Percentiles rank a stretch among this genome's conserved stretches.
Evolutionary conservation across 2,329 filamentous ascomycete genomes (phyloP).

Genomic region (Botrytis deweyae): DNA sequence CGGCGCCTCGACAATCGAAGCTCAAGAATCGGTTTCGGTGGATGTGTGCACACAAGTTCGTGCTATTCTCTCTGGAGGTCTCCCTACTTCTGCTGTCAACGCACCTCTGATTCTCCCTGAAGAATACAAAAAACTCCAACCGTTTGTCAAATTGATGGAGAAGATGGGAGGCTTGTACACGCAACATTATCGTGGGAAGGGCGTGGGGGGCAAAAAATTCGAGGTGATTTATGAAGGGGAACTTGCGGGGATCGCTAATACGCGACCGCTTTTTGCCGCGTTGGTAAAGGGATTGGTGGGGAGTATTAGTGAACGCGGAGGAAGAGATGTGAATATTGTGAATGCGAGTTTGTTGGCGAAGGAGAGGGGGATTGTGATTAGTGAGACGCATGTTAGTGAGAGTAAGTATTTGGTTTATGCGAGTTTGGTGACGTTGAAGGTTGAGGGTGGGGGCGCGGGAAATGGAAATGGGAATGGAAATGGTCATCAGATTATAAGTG

Average conservation of each 20-base stretch:
- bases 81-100: constrained; percentile 76
- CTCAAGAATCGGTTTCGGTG: constrained; percentile 79
- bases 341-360: constrained; percentile 74
- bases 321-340: constrained; percentile 75
- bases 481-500: constrained; percentile 55
- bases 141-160: constrained; percentile 73
- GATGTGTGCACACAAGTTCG: constrained; percentile 81
- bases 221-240: constrained; percentile 78
- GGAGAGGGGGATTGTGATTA: constrained; percentile 75
- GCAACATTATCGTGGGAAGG: constrained; percentile 58
- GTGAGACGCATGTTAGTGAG: constrained; percentile 67
- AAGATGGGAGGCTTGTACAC: constrained; percentile 79
- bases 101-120: constrained; percentile 78
- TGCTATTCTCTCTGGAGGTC: constrained; percentile 67
- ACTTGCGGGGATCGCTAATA: constrained; percentile 68
- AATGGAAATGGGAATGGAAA: constrained; percentile 31
- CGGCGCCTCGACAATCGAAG: constrained; percentile 76
- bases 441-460: not conserved
- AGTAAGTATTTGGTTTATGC: constrained; percentile 63
- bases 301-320: constrained; percentile 65
- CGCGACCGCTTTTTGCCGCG: constrained; percentile 75
- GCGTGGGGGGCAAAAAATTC: constrained; percentile 64
- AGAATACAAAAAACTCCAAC: constrained; percentile 74
- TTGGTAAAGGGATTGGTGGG: constrained; percentile 73
- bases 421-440: constrained; percentile 66